Base-by-base conservation (phyloP, 2,329 filamentous ascomycete genomes). In the Alternaria incomplexa region DNA sequence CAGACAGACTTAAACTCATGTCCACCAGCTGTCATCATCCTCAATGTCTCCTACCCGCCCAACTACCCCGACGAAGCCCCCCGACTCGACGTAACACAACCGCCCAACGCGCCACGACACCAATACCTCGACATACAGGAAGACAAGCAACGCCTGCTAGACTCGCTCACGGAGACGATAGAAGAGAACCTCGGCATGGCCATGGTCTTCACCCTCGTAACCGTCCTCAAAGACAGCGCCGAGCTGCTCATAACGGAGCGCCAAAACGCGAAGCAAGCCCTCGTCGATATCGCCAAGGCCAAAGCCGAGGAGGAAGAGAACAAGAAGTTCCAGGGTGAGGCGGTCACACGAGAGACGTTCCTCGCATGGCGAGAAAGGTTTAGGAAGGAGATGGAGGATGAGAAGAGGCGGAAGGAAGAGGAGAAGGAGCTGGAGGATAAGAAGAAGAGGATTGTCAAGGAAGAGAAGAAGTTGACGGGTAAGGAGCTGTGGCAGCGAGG, bases 131-230 rank as follows among this genome's bases (percentile, higher is more conserved):
- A 90, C 77, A 85, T 98, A 50, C 86, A 90, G 72, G 89, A 91
- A 52, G 96, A 99, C 84, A 93, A 93, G 77, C 85, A 88, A 17
- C 81, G 82, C 56, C 88, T 99, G 13, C 87, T 98, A 15, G 85
- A 89, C 54, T 86, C 87, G 2, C 84, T 98, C 12, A 81, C 88
- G 43, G 89, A 91, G 15, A 92, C 90, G 0, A 91, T 97, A 36
- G 90, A 96, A 78, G 96, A 99, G 80, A 98, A 94, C 71, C 82
- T 98, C 63, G 96, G 96, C 66, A 98, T 98, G 91, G 92, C 93
- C 58, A 99, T 99, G 96, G 84, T 99, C 1, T 99, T 98, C 81
- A 93, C 95, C 0, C 84, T 99, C 23, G 91, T 96, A 57, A 93
- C 91, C 13, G 89, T 91, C 0, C 83, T 99, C 63, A 98, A 97